These are phyloP conservation scores for Penicillium oxalicum DNA, from an alignment of 2,329 filamentous ascomycete genomes.

Conservation along the genomic window DNA sequence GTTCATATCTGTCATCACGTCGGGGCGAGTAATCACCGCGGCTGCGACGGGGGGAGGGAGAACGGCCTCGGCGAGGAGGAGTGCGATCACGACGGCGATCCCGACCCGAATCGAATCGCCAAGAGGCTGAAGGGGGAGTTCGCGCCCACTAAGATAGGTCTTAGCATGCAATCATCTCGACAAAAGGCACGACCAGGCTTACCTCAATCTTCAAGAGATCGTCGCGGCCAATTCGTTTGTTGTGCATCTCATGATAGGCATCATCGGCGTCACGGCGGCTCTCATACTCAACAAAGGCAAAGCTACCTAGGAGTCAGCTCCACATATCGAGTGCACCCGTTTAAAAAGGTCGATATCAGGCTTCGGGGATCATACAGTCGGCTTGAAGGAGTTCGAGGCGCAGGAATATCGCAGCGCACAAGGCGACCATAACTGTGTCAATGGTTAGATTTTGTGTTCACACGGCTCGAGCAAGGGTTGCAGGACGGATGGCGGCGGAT, in stretches of 20 bases:
- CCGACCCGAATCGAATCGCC: conserved; percentile 86
- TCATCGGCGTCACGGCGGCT: conserved; percentile 97
- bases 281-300: conserved; percentile 99
- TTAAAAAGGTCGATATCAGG: conserved; percentile 11
- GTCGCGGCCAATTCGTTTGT: conserved; percentile 94
- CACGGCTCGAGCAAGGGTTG: conserved; percentile 1
- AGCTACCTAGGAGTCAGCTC: conserved; percentile 46
- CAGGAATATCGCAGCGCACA: conserved; percentile 96
- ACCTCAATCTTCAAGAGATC: conserved; percentile 98
- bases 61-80: conserved; percentile 66
- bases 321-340: conserved; percentile 9
- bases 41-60: conserved; percentile 52
- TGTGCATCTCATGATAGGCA: conserved; percentile 99
- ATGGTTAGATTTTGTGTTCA: conserved; percentile 35
- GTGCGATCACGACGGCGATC: conserved; percentile 64
- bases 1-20: conserved; percentile 79
- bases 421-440: conserved; percentile 81
- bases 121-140: conserved; percentile 94
- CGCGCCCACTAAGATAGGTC: conserved; percentile 76
- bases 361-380: conserved; percentile 68
- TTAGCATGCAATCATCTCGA: neutral
- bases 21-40: conserved; percentile 73
- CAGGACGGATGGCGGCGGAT: conserved; percentile 15
- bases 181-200: conserved; percentile 26
- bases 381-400: conserved; percentile 85